Evolutionary conservation across 1,284 basidiomycete genomes (phyloP).

Genomic region (Rhizopogon parksii): DNA sequence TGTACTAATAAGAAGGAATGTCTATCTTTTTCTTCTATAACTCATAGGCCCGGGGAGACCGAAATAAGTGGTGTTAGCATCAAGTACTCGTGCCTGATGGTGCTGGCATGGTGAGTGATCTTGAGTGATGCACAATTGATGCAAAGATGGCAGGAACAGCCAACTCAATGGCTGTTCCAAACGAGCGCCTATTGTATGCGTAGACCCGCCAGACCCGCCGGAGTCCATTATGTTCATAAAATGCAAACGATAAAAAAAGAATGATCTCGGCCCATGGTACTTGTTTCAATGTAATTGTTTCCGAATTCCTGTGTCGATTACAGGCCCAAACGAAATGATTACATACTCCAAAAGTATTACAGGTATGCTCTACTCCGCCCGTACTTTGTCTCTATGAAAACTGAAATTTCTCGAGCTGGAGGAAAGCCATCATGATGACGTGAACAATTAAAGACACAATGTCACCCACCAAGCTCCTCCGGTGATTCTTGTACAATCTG

Average conservation of each 20-base stretch:
- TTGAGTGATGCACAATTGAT: no score
- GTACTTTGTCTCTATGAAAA: conserved; percentile 17
- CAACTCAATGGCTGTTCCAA: background rate
- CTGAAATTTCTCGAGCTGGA: conserved; percentile 21
- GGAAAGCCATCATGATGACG: background rate
- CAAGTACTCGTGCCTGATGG: background rate
- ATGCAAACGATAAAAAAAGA: background rate
- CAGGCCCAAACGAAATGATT: background rate
- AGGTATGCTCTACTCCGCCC: conserved; percentile 8
- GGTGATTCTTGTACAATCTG: conserved; percentile 44
- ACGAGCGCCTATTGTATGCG: background rate
- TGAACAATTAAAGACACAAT: background rate
- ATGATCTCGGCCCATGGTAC: no score
- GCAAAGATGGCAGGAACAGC: background rate
- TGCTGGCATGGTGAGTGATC: background rate
- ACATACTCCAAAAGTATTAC: conserved; percentile 5
- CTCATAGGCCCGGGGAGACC: no score
- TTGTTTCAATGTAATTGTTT: no score
- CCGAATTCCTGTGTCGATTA: background rate
- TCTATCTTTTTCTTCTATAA: no score
- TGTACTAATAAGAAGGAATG: no score
- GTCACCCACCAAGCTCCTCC: conserved; percentile 31
- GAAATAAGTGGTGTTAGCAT: no score
- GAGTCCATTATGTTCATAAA: background rate
- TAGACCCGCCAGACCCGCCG: background rate